Evolutionary conservation across 179 eudicot genomes (phyloP).

Genomic region (Silene coronaria): DNA sequence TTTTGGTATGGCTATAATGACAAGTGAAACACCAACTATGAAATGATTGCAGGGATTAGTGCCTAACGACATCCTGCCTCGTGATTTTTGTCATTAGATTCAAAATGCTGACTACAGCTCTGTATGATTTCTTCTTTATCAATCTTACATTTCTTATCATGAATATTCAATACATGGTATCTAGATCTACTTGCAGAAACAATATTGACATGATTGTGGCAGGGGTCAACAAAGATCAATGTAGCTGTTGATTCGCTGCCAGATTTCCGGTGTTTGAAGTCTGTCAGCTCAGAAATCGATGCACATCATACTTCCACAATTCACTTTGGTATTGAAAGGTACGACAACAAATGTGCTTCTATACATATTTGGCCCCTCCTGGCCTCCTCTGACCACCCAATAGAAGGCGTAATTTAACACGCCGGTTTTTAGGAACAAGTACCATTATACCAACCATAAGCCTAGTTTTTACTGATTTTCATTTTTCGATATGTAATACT

Average conservation of each 20-base stretch:
- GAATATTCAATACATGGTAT: neutral
- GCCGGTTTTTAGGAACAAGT: neutral
- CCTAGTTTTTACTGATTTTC: neutral
- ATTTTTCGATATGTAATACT: neutral
- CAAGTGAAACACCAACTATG: too few species aligned
- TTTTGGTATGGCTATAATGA: too few species aligned
- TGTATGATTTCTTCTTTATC: conserved; percentile 29
- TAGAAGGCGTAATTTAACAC: neutral
- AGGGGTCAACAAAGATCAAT: conserved; percentile 89
- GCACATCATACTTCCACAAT: conserved; percentile 88
- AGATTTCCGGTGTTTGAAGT: conserved; percentile 53
- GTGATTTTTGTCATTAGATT: conserved; percentile 45
- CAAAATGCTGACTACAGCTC: conserved; percentile 63
- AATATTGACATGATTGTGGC: neutral
- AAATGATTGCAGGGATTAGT: conserved; percentile 67
- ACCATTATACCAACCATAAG: neutral
- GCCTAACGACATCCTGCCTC: conserved; percentile 51
- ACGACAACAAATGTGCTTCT: neutral
- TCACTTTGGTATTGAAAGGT: conserved; percentile 94
- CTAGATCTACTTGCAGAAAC: neutral
- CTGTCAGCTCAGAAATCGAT: conserved; percentile 46
- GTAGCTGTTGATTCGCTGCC: conserved; percentile 76
- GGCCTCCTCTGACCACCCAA: neutral
- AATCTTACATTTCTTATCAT: neutral
- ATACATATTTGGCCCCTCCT: neutral